A percentile compares a stretch with the other conserved stretches of the same genome.
Evolutionary conservation across 805 yeast genomes (phyloP).

Genomic region (Starmerella stellata): DNA sequence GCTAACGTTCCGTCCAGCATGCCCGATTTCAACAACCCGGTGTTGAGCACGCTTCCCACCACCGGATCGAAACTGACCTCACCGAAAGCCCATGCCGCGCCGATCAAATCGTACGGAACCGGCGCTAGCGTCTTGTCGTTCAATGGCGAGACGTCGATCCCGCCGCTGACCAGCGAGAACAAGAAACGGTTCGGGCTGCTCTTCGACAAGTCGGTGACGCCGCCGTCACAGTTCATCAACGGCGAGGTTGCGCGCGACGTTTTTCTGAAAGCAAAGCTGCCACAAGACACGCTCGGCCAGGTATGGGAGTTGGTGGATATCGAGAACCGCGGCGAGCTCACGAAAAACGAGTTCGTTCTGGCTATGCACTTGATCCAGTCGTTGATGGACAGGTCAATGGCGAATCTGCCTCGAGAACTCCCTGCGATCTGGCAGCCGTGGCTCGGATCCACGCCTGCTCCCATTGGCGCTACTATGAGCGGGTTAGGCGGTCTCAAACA

Average conservation of each 20-base stretch:
- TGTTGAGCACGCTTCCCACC: slow-evolving; percentile 11
- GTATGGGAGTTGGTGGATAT: slow-evolving; percentile 82
- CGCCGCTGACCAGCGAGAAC: slow-evolving; percentile 24
- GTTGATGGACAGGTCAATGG: slow-evolving; percentile 44
- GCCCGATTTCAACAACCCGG: slow-evolving; percentile 35
- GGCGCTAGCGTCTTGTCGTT: slow-evolving; percentile 8
- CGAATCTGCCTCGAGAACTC: slow-evolving; percentile 35
- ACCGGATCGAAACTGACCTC: slow-evolving; percentile 1
- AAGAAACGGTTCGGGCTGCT: slow-evolving; percentile 27
- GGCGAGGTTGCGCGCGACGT: slow-evolving; percentile 75
- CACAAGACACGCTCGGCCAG: slow-evolving; percentile 58
- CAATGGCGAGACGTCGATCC: slow-evolving; percentile 17
- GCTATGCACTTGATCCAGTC: slow-evolving; percentile 94
- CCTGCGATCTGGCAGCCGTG: slow-evolving; percentile 25
- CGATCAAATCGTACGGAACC: slow-evolving; percentile 6
- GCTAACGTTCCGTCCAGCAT: slow-evolving; percentile 41
- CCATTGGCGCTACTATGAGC: background rate
- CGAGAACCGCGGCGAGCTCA: slow-evolving; percentile 51
- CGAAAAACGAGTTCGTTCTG: slow-evolving; percentile 58
- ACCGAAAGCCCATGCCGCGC: background rate
- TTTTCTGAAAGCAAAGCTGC: slow-evolving; percentile 73
- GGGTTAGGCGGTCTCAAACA: background rate
- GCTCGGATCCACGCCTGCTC: slow-evolving; percentile 12
- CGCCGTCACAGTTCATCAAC: slow-evolving; percentile 41
- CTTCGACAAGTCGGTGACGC: slow-evolving; percentile 48